A percentile compares a stretch with the other conserved stretches of the same genome.
Evolutionary conservation across 2,329 filamentous ascomycete genomes (phyloP).

Genomic region (Ceratocystis ficicola): DNA sequence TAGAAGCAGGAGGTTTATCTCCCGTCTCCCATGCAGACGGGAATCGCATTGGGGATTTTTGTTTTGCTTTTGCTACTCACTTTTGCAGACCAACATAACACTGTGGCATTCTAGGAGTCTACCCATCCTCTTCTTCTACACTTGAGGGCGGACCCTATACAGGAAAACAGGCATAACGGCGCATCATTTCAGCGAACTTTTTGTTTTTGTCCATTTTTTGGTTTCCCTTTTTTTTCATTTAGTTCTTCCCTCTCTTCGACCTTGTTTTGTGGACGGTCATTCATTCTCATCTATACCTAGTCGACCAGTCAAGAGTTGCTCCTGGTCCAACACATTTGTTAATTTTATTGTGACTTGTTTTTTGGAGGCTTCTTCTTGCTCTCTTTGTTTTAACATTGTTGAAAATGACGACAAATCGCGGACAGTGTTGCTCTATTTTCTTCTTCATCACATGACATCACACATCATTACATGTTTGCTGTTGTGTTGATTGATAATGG

Average conservation of each 20-base stretch:
- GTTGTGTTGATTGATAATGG: too few relatives aligned
- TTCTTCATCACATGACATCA: background rate
- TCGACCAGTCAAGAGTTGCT: background rate
- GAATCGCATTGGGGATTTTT: background rate
- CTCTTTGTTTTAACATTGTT: too few relatives aligned
- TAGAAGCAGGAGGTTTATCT: background rate
- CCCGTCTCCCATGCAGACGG: background rate
- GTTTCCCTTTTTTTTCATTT: background rate
- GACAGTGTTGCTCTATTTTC: background rate
- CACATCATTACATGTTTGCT: too few relatives aligned
- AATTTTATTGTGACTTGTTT: background rate
- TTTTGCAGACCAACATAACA: background rate
- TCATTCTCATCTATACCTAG: slow-evolving; percentile 10
- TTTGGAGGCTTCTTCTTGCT: too few relatives aligned
- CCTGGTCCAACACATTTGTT: slow-evolving; percentile 6
- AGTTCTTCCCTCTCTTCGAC: background rate
- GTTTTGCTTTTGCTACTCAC: background rate
- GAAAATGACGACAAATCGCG: too few relatives aligned
- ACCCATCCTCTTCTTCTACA: background rate
- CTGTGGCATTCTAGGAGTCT: background rate
- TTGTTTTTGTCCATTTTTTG: background rate
- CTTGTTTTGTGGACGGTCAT: background rate
- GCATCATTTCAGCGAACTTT: slow-evolving; percentile 8
- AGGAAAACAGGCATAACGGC: slow-evolving; percentile 7
- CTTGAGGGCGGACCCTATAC: background rate